A percentile compares a stretch with the other conserved stretches of the same genome.
Conservation (phyloP, 768 basidiomycete genomes). For the Rhizopogon vinicolor region DNA sequence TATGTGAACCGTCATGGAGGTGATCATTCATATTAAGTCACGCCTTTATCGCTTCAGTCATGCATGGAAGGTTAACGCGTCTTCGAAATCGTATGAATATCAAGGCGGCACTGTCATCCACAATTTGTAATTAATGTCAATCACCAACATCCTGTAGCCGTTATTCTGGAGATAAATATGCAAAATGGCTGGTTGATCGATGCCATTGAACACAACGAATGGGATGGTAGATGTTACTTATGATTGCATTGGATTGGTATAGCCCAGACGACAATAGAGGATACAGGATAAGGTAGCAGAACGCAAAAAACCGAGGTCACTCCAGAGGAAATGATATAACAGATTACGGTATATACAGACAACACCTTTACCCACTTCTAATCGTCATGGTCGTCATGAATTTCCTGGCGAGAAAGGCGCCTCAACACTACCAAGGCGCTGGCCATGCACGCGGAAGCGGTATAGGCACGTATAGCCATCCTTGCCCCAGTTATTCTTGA, state of each 20-base stretch:
- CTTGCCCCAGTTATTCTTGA: slow-evolving; percentile 87
- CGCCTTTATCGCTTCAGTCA: too few relatives aligned
- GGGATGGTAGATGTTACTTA: too few relatives aligned
- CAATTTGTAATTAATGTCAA: too few relatives aligned
- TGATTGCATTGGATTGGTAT: not conserved
- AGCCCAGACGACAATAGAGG: not conserved
- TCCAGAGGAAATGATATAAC: slow-evolving; percentile 3
- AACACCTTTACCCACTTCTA: not conserved
- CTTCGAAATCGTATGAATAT: too few relatives aligned
- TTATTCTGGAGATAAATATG: too few relatives aligned
- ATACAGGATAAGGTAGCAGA: slow-evolving; percentile 8
- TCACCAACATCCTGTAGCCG: too few relatives aligned
- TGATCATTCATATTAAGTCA: too few relatives aligned
- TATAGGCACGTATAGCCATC: slow-evolving; percentile 86
- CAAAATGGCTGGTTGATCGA: too few relatives aligned
- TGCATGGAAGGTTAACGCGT: too few relatives aligned
- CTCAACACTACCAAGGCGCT: slow-evolving; percentile 40
- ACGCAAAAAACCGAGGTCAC: slow-evolving; percentile 16
- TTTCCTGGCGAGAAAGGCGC: slow-evolving; percentile 26
- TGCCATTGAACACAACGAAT: too few relatives aligned
- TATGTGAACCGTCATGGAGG: too few relatives aligned
- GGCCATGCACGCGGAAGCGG: slow-evolving; percentile 76
- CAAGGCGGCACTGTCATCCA: too few relatives aligned
- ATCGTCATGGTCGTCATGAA: slow-evolving; percentile 7
- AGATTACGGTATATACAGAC: slow-evolving; percentile 11